Evolutionary conservation across 768 basidiomycete genomes (phyloP).

Genomic region (Trametes villosa): DNA sequence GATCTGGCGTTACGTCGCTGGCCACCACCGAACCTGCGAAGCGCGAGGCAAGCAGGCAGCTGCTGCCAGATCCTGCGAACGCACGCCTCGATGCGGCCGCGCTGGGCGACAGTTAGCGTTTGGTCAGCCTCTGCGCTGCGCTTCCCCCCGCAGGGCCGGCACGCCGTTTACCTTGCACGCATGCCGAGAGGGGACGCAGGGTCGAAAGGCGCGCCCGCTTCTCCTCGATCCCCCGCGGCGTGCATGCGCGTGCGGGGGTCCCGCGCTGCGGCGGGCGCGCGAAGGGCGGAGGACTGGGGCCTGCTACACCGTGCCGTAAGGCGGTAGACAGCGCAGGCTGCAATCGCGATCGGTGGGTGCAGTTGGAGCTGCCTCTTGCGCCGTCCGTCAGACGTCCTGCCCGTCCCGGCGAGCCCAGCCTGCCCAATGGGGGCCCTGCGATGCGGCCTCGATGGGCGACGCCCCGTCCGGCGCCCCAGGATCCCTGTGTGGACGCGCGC

Average conservation of each 20-base stretch:
- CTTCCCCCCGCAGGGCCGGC: neutral
- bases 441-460: conserved; percentile 15
- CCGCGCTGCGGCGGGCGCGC: neutral
- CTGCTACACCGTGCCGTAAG: conserved; percentile 11
- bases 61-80: conserved; percentile 10
- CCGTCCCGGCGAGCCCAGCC: neutral
- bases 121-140: neutral
- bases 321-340: conserved; percentile 9
- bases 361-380: conserved; percentile 1
- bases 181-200: neutral
- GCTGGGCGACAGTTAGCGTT: neutral
- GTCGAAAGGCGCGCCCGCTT: too few relatives aligned
- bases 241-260: neutral
- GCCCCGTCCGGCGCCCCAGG: neutral
- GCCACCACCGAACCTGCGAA: conserved; percentile 13
- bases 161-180: neutral
- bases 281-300: neutral
- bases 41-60: conserved; percentile 7
- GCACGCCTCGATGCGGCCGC: neutral
- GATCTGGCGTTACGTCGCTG: conserved; percentile 9
- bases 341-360: conserved; percentile 5
- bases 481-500: neutral
- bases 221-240: neutral
- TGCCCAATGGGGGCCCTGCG: conserved; percentile 9
- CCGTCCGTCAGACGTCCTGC: neutral